Conservation (phyloP, 2,329 filamentous ascomycete genomes). For the Fusarium nanum region DNA sequence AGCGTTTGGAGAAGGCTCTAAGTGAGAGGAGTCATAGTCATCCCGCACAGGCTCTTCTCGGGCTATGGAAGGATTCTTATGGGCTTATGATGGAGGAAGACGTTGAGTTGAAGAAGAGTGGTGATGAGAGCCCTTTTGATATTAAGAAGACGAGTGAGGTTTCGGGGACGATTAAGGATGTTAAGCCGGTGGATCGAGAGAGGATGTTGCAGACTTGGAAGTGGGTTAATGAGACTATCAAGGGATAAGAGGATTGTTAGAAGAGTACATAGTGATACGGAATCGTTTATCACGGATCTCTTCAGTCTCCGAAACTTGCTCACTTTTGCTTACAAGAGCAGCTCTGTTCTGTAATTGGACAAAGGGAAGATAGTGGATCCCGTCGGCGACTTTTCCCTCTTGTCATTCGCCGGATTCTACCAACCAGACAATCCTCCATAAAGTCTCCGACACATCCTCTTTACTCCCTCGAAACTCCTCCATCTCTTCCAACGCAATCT, state of each 20-base stretch:
- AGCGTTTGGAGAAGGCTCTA: constrained; percentile 23
- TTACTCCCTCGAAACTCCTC: background rate
- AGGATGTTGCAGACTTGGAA: constrained; percentile 38
- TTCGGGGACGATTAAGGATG: constrained; percentile 19
- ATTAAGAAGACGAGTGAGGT: constrained; percentile 1
- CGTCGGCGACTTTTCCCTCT: background rate
- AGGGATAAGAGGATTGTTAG: background rate
- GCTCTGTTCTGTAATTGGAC: no score
- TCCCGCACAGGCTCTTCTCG: constrained; percentile 40
- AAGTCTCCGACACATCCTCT: background rate
- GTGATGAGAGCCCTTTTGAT: constrained; percentile 5
- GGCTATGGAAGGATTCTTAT: constrained; percentile 38
- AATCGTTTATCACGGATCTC: background rate
- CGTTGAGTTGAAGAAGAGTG: fast-evolving
- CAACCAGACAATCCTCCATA: background rate
- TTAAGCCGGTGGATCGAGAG: constrained; percentile 29
- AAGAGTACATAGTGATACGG: fast-evolving
- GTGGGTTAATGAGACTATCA: constrained; percentile 31
- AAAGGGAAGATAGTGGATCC: background rate
- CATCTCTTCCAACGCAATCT: no score
- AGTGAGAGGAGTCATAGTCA: constrained; percentile 3
- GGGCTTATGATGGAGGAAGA: background rate
- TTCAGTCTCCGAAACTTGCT: background rate
- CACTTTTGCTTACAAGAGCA: no score
- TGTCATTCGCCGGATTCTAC: background rate